A percentile compares a stretch with the other conserved stretches of the same genome.
phyloP scores from a whole-genome alignment of 805 yeast genomes.

The Saturnispora hagleri region DNA sequence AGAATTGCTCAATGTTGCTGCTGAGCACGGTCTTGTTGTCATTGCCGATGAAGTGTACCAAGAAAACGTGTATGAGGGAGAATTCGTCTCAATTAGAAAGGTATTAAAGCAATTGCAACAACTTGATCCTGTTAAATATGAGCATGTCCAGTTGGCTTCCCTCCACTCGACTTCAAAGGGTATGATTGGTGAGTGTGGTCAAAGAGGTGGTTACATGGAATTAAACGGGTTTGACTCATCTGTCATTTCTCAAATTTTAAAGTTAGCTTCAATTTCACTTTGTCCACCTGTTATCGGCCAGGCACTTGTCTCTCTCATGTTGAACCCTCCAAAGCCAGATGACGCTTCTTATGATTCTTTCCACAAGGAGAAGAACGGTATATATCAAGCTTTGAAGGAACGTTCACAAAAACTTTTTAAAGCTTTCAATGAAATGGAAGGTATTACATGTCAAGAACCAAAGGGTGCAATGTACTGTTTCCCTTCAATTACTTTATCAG shows the following conservation, averaged over 20 bases:
- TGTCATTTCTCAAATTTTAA: slow-evolving; percentile 61
- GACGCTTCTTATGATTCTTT: slow-evolving; percentile 66
- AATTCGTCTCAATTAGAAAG: slow-evolving; percentile 77
- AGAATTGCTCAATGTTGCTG: slow-evolving; percentile 69
- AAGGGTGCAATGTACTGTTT: slow-evolving; percentile 97
- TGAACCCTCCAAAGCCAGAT: slow-evolving; percentile 77
- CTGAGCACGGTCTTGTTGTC: slow-evolving; percentile 72
- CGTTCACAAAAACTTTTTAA: slow-evolving; percentile 59
- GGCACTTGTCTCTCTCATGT: slow-evolving; percentile 86
- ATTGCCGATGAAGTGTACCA: slow-evolving; percentile 98
- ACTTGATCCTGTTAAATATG: slow-evolving; percentile 40
- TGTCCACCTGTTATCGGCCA: slow-evolving; percentile 97
- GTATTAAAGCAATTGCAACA: slow-evolving; percentile 58
- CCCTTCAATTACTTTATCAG: slow-evolving; percentile 65
- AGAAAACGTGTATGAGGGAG: slow-evolving; percentile 75
- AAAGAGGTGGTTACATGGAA: slow-evolving; percentile 98
- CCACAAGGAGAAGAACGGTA: slow-evolving; percentile 48
- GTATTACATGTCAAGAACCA: slow-evolving; percentile 79
- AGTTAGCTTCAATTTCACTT: slow-evolving; percentile 81
- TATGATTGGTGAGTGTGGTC: slow-evolving; percentile 97
- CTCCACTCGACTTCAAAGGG: slow-evolving; percentile 98
- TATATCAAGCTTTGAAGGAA: slow-evolving; percentile 50
- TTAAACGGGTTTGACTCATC: slow-evolving; percentile 69
- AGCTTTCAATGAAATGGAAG: slow-evolving; percentile 71
- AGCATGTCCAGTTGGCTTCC: slow-evolving; percentile 79